Evolutionary conservation across 2,329 filamentous ascomycete species (phyloP).

Genomic region (Colletotrichum sp.): DNA sequence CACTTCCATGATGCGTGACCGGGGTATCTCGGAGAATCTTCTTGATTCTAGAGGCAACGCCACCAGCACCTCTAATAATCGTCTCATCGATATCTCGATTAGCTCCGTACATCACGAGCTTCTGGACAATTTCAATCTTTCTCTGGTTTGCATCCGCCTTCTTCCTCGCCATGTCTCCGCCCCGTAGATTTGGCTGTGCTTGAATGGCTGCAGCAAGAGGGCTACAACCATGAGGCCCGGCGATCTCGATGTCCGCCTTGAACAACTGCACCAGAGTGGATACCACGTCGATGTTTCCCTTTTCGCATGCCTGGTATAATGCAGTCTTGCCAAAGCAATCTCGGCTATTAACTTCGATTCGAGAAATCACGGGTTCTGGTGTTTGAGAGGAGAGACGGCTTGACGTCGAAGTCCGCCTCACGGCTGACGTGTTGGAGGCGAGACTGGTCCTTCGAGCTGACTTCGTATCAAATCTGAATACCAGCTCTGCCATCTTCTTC

Average conservation of each 20-base stretch:
- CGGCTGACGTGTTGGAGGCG: neutral
- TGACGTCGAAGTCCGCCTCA: neutral
- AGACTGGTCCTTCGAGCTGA: neutral
- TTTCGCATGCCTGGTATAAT: neutral
- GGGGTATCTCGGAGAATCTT: neutral
- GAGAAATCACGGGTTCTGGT: neutral
- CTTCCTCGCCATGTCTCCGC: neutral
- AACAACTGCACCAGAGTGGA: neutral
- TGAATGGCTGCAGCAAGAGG: neutral
- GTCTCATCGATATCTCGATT: neutral
- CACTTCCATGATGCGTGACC: neutral
- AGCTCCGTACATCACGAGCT: neutral
- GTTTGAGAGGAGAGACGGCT: neutral
- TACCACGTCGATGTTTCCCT: neutral
- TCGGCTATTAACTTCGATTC: neutral
- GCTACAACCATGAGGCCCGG: neutral
- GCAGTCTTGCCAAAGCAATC: neutral
- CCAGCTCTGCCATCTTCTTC: neutral
- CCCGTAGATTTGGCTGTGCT: neutral
- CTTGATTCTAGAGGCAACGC: neutral
- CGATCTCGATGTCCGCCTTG: neutral
- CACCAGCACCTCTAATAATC: neutral
- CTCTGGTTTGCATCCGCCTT: neutral
- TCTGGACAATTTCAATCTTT: neutral
- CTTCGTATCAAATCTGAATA: neutral